Percentiles rank a stretch among this genome's conserved stretches.
These are phyloP conservation scores for Silene conica DNA, from an alignment of 148 eudicot genomes.

Conservation along the genomic window DNA sequence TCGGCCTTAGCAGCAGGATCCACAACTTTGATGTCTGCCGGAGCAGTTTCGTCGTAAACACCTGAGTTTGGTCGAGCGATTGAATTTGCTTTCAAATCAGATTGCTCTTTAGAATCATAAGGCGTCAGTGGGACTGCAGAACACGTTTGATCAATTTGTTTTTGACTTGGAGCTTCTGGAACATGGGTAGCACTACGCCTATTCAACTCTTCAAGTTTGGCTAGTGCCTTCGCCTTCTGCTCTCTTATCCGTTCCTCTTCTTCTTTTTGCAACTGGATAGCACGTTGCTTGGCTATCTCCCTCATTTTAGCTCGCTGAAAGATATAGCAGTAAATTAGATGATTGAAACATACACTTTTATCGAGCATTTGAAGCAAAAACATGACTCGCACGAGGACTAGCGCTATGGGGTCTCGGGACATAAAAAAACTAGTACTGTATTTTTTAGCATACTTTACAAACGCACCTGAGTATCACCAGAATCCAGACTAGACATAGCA, in stretches of 20 bases:
- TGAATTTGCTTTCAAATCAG: conserved; percentile 29
- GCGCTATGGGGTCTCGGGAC: conserved; percentile 22
- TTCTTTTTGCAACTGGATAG: conserved; percentile 71
- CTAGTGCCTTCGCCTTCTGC: conserved; percentile 90
- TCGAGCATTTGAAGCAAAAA: too few relatives aligned
- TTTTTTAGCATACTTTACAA: conserved; percentile 28
- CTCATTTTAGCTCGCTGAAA: conserved; percentile 75
- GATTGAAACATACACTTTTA: too few relatives aligned
- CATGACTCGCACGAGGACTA: not conserved
- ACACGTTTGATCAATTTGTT: conserved; percentile 32
- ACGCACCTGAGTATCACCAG: conserved; percentile 49
- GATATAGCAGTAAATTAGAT: conserved; percentile 17
- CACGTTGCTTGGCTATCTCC: conserved; percentile 85
- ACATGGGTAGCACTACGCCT: conserved; percentile 44
- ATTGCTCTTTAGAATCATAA: conserved; percentile 31
- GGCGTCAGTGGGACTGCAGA: conserved; percentile 30
- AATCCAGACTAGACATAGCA: conserved; percentile 34
- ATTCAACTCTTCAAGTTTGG: conserved; percentile 88
- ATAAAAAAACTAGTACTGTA: not conserved
- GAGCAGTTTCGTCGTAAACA: conserved; percentile 22
- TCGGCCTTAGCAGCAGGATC: conserved; percentile 32
- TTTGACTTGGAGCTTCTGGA: conserved; percentile 20
- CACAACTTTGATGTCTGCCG: conserved; percentile 13
- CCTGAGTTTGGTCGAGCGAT: conserved; percentile 25
- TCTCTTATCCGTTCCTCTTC: conserved; percentile 87